Evolutionary conservation across 2,329 filamentous ascomycete genomes (phyloP).

Genomic region (Microcera coccophila): DNA sequence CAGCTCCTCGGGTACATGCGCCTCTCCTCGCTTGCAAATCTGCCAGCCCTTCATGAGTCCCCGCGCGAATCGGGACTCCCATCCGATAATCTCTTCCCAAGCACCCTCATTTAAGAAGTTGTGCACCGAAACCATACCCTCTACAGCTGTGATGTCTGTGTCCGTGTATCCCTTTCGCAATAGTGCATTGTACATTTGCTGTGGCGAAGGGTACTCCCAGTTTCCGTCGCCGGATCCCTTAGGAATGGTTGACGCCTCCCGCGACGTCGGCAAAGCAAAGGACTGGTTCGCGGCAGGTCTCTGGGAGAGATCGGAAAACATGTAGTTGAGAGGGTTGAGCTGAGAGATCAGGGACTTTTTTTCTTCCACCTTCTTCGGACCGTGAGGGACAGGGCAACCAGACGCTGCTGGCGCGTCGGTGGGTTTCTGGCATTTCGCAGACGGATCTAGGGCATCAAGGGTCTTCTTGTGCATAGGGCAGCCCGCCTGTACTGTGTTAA

Average conservation of each 20-base stretch:
- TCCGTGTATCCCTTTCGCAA: conserved; percentile 93
- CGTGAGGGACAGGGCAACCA: conserved; percentile 47
- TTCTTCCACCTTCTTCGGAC: conserved; percentile 27
- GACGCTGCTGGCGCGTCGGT: conserved; percentile 30
- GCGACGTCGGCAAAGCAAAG: conserved; percentile 68
- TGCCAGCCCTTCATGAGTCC: conserved; percentile 71
- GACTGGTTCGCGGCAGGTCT: conserved; percentile 69
- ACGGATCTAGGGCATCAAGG: conserved; percentile 42
- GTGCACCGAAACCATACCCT: conserved; percentile 95
- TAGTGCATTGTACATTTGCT: conserved; percentile 99
- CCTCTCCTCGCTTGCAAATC: conserved; percentile 69
- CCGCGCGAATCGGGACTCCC: conserved; percentile 80
- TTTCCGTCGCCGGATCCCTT: conserved; percentile 72
- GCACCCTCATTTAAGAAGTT: conserved; percentile 98
- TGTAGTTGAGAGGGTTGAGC: conserved; percentile 80
- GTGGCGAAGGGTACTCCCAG: conserved; percentile 97
- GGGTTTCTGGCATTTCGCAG: conserved; percentile 31
- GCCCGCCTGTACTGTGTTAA: no score
- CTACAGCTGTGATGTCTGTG: conserved; percentile 87
- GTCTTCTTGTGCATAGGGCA: conserved; percentile 58
- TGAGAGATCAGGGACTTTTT: conserved; percentile 50
- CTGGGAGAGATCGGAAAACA: conserved; percentile 86
- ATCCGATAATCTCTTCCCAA: conserved; percentile 90
- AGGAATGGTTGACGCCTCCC: conserved; percentile 88
- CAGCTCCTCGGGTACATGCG: conserved; percentile 47